These are phyloP conservation scores for Pezicula neosporulosa DNA, from an alignment of 2,329 filamentous ascomycete genomes.

Conservation along the genomic window DNA sequence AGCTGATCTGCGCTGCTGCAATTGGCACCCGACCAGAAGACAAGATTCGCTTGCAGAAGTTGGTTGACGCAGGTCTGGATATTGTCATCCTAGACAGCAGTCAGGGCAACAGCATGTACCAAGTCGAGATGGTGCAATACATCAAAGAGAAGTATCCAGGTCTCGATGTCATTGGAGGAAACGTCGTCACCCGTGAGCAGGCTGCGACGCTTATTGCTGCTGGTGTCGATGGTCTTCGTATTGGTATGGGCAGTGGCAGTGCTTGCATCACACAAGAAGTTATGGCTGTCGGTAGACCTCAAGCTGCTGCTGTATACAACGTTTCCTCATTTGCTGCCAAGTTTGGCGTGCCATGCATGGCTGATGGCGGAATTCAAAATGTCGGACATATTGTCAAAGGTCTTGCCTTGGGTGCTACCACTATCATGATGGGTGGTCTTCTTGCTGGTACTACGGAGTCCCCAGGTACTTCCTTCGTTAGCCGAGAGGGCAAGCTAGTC, in stretches of 20 bases:
- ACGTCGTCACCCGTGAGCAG: slow-evolving; percentile 97
- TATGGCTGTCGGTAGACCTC: slow-evolving; percentile 96
- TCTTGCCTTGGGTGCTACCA: slow-evolving; percentile 87
- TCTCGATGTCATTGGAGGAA: slow-evolving; percentile 95
- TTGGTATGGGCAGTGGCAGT: slow-evolving; percentile 97
- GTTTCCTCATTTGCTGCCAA: slow-evolving; percentile 85
- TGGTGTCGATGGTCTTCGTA: slow-evolving; percentile 92
- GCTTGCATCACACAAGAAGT: slow-evolving; percentile 99
- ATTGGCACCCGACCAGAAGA: slow-evolving; percentile 95
- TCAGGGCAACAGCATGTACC: slow-evolving; percentile 98
- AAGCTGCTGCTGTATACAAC: slow-evolving; percentile 88
- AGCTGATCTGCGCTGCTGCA: slow-evolving; percentile 91
- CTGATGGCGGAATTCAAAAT: slow-evolving; percentile 96
- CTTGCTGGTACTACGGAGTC: slow-evolving; percentile 97
- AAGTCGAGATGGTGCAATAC: slow-evolving; percentile 97
- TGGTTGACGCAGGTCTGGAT: slow-evolving; percentile 92
- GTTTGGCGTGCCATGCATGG: slow-evolving; percentile 97
- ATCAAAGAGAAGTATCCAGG: slow-evolving; percentile 82
- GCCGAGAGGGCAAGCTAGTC: slow-evolving; percentile 93
- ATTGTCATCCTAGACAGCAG: slow-evolving; percentile 94
- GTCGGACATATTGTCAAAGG: slow-evolving; percentile 99
- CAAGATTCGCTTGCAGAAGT: slow-evolving; percentile 77
- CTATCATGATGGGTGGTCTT: slow-evolving; percentile 99
- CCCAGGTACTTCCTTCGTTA: slow-evolving; percentile 94
- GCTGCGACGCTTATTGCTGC: slow-evolving; percentile 88